Evolutionary conservation across 1,139 yeast genomes (phyloP), one percentile per base, ranked within the genome.

Genomic region (Suzukiozyma palmioleophila): DNA sequence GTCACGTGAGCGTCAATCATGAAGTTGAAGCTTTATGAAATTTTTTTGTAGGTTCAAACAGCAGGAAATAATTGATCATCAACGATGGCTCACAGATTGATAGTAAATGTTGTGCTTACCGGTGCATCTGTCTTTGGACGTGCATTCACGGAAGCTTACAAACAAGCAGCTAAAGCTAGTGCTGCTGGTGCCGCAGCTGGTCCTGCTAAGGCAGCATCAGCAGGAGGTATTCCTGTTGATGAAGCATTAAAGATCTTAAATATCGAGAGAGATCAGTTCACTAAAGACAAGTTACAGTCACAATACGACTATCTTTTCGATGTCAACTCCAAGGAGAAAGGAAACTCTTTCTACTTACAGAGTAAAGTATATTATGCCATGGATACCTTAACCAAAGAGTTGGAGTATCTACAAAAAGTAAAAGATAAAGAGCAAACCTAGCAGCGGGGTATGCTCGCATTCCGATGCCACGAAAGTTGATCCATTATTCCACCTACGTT

Each of bases 71-170:
- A 5, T 18, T 18, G 22, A 18, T 18, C 22, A 18, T 18, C 22
- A 25, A 43, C 43, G 39, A 71, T 71, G 97, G 97, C 98, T 48
- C 96, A 90, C 62, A 80, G 97, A 69, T 75, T 92, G 47, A 58
- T 92, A 40, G 88, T 87, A 50, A 92, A 87, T 64, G 96, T 92
- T 48, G 77, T 89, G 43, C 78, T 90, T 57, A 90, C 97, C 15
- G 97, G 97, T 41, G 95, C 97, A 10, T 83, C 88, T 47, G 97
- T 92, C 33, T 89, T 92, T 58, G 97, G 97, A 39, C 79, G 87
- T 50, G 98, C 98, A 0, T 92, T 92, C 62, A 77, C 90, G n/a
- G 96, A 89, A 60, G 97, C 98, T 0, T 92, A 90, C 72, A 84
- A 84, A 55, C 97, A 92, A 65, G 97, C 98, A 1, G 95, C 97